Evolutionary conservation across 2,329 filamentous ascomycete species (phyloP).

Genomic region (Thielaviopsis euricoi): DNA sequence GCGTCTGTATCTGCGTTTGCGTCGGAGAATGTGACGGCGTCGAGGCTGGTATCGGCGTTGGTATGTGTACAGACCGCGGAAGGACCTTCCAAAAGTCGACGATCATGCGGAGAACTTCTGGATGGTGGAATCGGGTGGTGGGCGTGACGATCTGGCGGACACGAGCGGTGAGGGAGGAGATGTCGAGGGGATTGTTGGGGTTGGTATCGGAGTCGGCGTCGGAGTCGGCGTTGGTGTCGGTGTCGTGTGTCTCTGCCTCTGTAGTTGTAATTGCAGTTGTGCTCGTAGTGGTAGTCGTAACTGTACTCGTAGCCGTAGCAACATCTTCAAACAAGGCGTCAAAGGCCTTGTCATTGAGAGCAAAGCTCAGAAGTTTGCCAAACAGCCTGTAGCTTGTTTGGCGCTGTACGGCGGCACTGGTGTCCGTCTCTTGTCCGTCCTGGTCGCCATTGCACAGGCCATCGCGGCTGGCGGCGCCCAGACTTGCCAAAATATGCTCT

Average conservation of each 20-base stretch:
- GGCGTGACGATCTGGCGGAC: conserved; percentile 34
- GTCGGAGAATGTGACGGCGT: no score
- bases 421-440: not conserved
- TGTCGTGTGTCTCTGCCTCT: not conserved
- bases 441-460: conserved; percentile 27
- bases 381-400: conserved; percentile 52
- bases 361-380: conserved; percentile 66
- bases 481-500: conserved; percentile 54
- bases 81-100: conserved; percentile 48
- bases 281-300: not conserved
- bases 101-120: conserved; percentile 46
- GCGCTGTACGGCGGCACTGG: not conserved
- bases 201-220: conserved; percentile 12
- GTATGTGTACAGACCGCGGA: conserved; percentile 22
- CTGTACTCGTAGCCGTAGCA: conserved; percentile 8
- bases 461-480: conserved; percentile 38
- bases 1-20: no score
- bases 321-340: conserved; percentile 48
- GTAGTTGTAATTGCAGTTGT: not conserved
- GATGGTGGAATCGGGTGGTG: conserved; percentile 37
- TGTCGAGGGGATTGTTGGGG: not conserved
- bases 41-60: not conserved
- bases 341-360: conserved; percentile 60
- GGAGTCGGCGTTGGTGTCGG: not conserved
- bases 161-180: conserved; percentile 5